Percentiles rank a stretch among this genome's conserved stretches.
Evolutionary conservation across 225 moss, liverwort and hornwort genomes (phyloP).

Genomic region (Pseudisothecium myosuroides): DNA sequence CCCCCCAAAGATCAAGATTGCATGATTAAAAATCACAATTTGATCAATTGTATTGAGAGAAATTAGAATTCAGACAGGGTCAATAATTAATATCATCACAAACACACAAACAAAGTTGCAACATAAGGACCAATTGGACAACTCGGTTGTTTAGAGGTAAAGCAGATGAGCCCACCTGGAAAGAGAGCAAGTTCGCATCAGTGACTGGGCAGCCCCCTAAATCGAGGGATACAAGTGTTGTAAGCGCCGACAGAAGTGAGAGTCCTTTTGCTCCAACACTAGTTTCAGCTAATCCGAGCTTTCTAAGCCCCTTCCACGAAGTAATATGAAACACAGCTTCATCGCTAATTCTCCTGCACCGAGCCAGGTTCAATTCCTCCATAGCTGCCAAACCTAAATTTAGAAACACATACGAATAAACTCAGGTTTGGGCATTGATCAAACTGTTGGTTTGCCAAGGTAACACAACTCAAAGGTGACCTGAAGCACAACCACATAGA

Average conservation of each 20-base stretch:
- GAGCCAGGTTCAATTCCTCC: slow-evolving; percentile 45
- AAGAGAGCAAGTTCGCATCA: slow-evolving; percentile 32
- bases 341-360: slow-evolving; percentile 39
- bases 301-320: slow-evolving; percentile 17
- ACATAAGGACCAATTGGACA: neutral
- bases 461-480: neutral
- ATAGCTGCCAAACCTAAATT: slow-evolving; percentile 20
- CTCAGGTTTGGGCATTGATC: neutral
- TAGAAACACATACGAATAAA: neutral
- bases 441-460: neutral
- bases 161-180: slow-evolving; percentile 18
- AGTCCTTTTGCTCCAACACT: slow-evolving; percentile 28
- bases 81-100: neutral
- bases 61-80: neutral
- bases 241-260: slow-evolving; percentile 15
- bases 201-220: slow-evolving; percentile 36
- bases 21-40: neutral
- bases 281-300: slow-evolving; percentile 49
- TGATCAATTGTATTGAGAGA: neutral
- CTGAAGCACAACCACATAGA: neutral
- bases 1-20: neutral
- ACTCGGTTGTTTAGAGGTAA: neutral
- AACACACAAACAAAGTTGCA: neutral
- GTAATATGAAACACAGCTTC: slow-evolving; percentile 29
- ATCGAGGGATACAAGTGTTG: slow-evolving; percentile 24